phyloP scores from a whole-genome alignment of 2,329 filamentous ascomycete genomes.

The Paraphoma sp. region DNA sequence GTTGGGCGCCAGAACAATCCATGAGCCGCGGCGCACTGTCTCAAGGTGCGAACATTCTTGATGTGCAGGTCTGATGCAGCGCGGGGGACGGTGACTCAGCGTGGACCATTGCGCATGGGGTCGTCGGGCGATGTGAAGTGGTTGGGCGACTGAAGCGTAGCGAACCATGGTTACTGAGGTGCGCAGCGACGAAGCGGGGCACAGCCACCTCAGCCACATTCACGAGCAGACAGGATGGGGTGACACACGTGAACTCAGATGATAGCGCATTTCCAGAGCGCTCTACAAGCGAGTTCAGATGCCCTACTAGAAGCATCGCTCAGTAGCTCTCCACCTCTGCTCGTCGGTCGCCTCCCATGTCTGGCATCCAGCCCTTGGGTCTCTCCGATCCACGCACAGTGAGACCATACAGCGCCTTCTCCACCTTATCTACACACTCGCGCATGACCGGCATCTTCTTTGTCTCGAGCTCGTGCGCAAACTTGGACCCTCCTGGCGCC shows the following conservation, averaged over 20 bases:
- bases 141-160: conserved; percentile 22
- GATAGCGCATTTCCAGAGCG: too few species aligned
- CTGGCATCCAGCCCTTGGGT: conserved; percentile 90
- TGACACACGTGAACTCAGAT: neutral
- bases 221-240: neutral
- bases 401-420: conserved; percentile 86
- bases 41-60: conserved; percentile 38
- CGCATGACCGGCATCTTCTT: conserved; percentile 89
- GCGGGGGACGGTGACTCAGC: conserved; percentile 25
- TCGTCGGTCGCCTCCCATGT: conserved; percentile 60
- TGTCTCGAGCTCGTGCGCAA: conserved; percentile 66
- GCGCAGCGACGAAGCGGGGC: conserved; percentile 22
- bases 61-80: conserved; percentile 29
- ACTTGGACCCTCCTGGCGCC: conserved; percentile 59
- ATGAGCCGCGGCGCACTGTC: conserved; percentile 16
- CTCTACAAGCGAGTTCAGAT: neutral
- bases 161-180: conserved; percentile 13
- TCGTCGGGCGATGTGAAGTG: conserved; percentile 12
- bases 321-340: conserved; percentile 52
- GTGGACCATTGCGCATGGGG: conserved; percentile 27
- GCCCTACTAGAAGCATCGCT: neutral
- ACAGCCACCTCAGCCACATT: conserved; percentile 20
- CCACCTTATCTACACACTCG: conserved; percentile 90
- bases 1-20: conserved; percentile 35
- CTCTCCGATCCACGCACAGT: conserved; percentile 86